Evolutionary conservation across 441 rosid genomes (phyloP), one percentile per base, ranked within the genome.

Genomic region (California macrophylla): DNA sequence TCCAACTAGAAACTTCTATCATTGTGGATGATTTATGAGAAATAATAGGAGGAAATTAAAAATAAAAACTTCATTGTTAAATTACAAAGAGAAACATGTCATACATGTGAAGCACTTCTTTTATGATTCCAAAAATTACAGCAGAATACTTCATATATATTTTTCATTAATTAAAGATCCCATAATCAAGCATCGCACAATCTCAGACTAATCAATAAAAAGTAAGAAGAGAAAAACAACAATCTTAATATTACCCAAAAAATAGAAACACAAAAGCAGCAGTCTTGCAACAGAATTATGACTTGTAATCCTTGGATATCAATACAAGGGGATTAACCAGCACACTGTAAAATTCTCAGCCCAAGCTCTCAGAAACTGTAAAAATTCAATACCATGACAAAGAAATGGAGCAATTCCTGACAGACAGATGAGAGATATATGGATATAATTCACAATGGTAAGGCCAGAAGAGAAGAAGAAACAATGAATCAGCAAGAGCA

Each of bases 401-500:
- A 50, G 9, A 18, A 47, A 16, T n/a, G 20, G 56, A 47, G 56
- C 21, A 16, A 47, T n/a, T 47, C 21, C 4, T 3, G 58, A 45
- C 6, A 45, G 18, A 45, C 12, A 10, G 12, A 13, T 9, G 1
- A 13, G 47, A 40, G 47, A 40, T 40, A 9, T 40, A 10, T 9
- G 3, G 47, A 1, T 38, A 7, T 38, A 38, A n/a, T 32, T 32
- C 7, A 32, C 7, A 32, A 32, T 32, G 1, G 71, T 13, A 26
- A 63, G 26, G n/a, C 21, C 56, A 34, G 28, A 6, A 3, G 26
- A 58, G 18, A 21, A 62, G 29, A 34, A 72, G 21, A 6, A 6
- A 69, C 34, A 64, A 9, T 28, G 25, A 2, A 56, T 23, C 69
- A 64, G 26, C 56, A 75, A 5, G n/a, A 74, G 15, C 26, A 68